Evolutionary conservation across 1,284 basidiomycete genomes (phyloP), one percentile per base, ranked within the genome.

Genomic region (Leccinum fallax): DNA sequence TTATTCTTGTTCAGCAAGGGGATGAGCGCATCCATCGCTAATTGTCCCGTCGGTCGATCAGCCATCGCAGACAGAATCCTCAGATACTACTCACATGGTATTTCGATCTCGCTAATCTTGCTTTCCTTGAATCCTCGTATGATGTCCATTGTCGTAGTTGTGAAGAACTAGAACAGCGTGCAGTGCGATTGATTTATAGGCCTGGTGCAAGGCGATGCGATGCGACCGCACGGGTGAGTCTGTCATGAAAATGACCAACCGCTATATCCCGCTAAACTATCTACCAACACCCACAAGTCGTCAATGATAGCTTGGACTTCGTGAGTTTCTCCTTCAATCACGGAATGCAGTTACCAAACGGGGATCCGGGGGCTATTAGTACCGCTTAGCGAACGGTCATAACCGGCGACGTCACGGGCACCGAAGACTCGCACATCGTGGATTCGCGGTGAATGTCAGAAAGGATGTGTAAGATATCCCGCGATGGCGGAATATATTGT

Each of bases 1-100:
- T 77, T 77, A 15, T 74, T 77, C 26, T 74, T 71, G 61, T 81
- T 76, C 10, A 85, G 67, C 10, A 81, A 60, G 8, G 81, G 80
- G 30, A 74, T 57, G 59, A 88, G 84, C 1, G 80, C 80, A 46
- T 65, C 69, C 43, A 80, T 63, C 21, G 82, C 83, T 84, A 55
- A 16, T 53, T 38, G n/a, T 54, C 21, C 38, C 57, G 32, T 28
- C 57, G 26, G 43, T 40, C 54, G 32, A 58, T 57, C 60, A 49
- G 56, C 58, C 55, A 43, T 5, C n/a, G 40, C 5, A 13, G 46
- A n/a, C 15, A 26, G 9, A 24, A 6, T 48, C 38, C 7, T 52
- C 7, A 4, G 32, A 36, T 19, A 19, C 5, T 19, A 75, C 81
- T 59, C 58, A 82, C 80, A 80, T 10, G 75, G 72, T 60, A 76